Evolutionary conservation across 768 basidiomycete species (phyloP), one percentile per base, ranked within the genome.

Genomic region (Xerocomus spinulosus): DNA sequence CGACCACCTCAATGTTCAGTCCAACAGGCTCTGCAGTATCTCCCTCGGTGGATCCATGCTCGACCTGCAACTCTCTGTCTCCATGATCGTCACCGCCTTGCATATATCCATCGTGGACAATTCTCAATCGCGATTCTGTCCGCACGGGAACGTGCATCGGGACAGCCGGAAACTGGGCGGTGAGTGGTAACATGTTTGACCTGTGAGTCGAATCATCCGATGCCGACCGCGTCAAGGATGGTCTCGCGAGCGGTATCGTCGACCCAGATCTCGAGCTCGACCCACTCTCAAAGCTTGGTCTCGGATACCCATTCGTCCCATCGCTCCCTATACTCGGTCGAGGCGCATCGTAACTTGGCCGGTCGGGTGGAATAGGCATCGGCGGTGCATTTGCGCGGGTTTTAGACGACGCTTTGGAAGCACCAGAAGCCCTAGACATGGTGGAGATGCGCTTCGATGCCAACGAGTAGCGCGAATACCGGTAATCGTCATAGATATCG

Each of bases 401-500:
- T 34, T 48, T 66, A 1, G 64, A 64, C 17, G 63, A 64, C 23
- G 55, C 24, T 24, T 66, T 64, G 42, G 63, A 64, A 5, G 28
- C 29, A 4, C 60, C 55, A 2, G 60, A 61, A 6, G 48, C 45
- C 20, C 59, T 66, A 5, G 63, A 64, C 13, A 39, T 5, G 32
- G 44, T 13, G 2, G 63, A 66, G 34, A 43, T 20, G 4, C 44
- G 49, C 26, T 48, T 71, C 32, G 71, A 71, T 1, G 71, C 71
- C 46, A 79, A 69, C 0, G 83, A 85, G 44, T 73, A 74, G 5
- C 81, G 70, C 17, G 85, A 85, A 53, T 87, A 87, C 20, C 83
- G 75, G 60, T 90, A 90, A 51, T 87, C 79, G 62, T 90, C 87
- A 52, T 90, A 90, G 42, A 90, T 87, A 54, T 87, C 84, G 44